Base-by-base conservation (phyloP, 805 yeast genomes). In the Pichia heedii region DNA sequence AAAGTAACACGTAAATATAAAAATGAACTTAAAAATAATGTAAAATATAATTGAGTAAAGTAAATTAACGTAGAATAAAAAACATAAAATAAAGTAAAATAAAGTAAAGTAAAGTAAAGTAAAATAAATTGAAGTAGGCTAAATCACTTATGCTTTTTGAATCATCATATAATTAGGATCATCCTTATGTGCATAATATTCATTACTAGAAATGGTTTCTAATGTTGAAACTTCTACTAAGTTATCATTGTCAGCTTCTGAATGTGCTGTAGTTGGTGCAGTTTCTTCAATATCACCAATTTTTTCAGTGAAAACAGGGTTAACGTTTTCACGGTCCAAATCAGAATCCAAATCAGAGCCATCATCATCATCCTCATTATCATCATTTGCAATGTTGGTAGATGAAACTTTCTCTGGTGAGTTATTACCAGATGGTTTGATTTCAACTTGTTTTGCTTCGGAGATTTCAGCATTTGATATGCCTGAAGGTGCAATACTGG, bases 181-280 rank as follows among this genome's bases (percentile, higher is more conserved):
- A 47, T 59, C 60, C 51, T 63, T 65, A 62, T 75, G 54, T 6
- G 60, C 58, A 40, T 67, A 69, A 52, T 52, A 76, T 49, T 75
- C 80, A 19, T 45, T 56, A 48, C 73, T 73, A 29, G 69, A 65
- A 26, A 76, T 71, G 32, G 76, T 75, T 55, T 73, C 77, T 50
- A 73, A 71, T 8, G 66, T 58, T 20, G 57, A 53, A 37, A 62
- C 66, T 37, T 65, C 69, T 20, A 53, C 61, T 39, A 50, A 59
- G n/a, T 56, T 62, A 30, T 45, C 50, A 29, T 29, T 4, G 22
- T 29, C 41, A 13, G 41, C 20, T n/a, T 20, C 53, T 12, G 41
- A 32, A 2, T 39, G 44, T 5, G 29, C 43, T n/a, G 40, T 37
- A 19, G 43, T 26, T 16, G 48, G 36, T 29, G 39, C 39, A 10